These are phyloP conservation scores for Scleroderma bovista DNA, from an alignment of 768 basidiomycete species.

Conservation along the genomic window DNA sequence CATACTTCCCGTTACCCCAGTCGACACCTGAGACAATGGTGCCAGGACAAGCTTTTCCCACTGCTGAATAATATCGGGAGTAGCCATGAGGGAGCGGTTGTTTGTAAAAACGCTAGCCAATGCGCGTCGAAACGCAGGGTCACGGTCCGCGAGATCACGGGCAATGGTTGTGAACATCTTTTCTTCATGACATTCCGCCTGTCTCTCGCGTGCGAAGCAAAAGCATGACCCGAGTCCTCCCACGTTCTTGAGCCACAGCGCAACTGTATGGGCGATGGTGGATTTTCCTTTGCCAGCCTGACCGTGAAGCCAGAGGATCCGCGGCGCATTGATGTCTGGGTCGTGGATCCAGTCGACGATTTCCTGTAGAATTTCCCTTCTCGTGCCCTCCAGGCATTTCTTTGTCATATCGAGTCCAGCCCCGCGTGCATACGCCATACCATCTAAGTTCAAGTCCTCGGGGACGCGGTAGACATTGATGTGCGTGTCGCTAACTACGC, in stretches of 20 bases:
- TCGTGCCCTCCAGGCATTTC: background rate
- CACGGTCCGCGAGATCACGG: background rate
- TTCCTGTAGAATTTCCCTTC: background rate
- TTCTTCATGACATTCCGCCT: background rate
- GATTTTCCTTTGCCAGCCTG: background rate
- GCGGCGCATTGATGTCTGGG: background rate
- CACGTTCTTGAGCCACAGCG: background rate
- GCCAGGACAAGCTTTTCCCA: background rate
- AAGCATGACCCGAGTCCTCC: background rate
- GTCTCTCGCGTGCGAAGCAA: background rate
- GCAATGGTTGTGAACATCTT: background rate
- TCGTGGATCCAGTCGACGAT: background rate
- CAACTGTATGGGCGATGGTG: background rate
- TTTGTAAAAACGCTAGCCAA: background rate
- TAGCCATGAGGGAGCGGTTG: background rate
- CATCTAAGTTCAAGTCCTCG: background rate
- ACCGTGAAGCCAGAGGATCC: background rate
- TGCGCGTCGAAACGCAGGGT: background rate
- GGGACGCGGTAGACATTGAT: no score
- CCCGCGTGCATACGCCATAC: background rate
- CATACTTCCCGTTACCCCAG: slow-evolving; percentile 9
- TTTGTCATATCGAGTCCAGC: background rate
- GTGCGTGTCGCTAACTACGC: no score
- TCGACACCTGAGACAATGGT: slow-evolving; percentile 2
- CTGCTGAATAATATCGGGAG: background rate